A percentile compares a stretch with the other conserved stretches of the same genome.
Conservation (phyloP, 2,329 filamentous ascomycete genomes). For the Cladosporium sp. region DNA sequence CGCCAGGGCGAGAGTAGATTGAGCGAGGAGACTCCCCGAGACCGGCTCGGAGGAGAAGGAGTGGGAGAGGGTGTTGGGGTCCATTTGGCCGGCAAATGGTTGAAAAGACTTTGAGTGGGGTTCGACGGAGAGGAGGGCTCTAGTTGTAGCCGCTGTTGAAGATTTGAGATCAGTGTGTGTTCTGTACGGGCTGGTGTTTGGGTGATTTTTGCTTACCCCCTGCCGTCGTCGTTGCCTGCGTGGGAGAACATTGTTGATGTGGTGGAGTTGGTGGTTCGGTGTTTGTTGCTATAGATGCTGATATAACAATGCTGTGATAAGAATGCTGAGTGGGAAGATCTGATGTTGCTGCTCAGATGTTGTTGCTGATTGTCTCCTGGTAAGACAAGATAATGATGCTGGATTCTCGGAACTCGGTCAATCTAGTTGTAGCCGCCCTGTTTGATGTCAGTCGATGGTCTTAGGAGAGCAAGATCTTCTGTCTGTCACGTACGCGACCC, state of each 20-base stretch:
- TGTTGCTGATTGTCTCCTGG: conserved; percentile 1
- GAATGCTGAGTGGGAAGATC: neutral
- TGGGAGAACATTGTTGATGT: conserved; percentile 10
- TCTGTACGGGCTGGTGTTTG: neutral
- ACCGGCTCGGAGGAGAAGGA: conserved; percentile 14
- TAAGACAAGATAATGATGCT: conserved; percentile 13
- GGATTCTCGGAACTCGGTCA: conserved; percentile 14
- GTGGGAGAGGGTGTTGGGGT: too few relatives aligned
- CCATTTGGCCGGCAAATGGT: conserved; percentile 11
- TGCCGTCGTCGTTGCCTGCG: conserved; percentile 24
- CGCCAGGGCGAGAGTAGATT: conserved; percentile 2
- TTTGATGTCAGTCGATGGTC: neutral
- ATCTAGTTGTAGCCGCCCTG: conserved; percentile 15
- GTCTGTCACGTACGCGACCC: conserved; percentile 12
- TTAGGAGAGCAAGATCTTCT: neutral
- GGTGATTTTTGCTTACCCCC: conserved; percentile 22
- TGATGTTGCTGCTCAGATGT: conserved; percentile 6
- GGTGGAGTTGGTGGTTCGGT: neutral
- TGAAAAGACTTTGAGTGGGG: conserved; percentile 15
- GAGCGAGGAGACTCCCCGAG: conserved; percentile 10
- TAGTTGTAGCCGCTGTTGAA: conserved; percentile 21
- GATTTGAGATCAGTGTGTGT: conserved; percentile 13
- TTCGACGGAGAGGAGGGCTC: conserved; percentile 17
- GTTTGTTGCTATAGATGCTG: neutral
- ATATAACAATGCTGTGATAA: neutral